Conservation (phyloP, 2,329 filamentous ascomycete species). For the Coniella lustricola region DNA sequence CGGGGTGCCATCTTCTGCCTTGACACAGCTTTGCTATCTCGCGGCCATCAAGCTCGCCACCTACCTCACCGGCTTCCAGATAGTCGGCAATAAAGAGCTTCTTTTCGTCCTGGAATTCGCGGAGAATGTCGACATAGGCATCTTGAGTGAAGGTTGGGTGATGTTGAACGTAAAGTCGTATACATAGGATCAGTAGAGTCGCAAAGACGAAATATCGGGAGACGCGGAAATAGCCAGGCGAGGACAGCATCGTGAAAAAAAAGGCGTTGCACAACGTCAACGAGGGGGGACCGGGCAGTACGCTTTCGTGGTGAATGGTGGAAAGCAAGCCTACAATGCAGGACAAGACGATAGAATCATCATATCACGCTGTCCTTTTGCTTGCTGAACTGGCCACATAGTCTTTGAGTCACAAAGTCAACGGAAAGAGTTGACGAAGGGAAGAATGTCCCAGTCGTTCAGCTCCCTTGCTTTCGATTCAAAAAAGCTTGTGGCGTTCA, state of each 20-base stretch:
- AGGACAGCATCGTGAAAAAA: conserved; percentile 20
- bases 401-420: background rate
- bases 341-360: background rate
- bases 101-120: conserved; percentile 26
- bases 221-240: conserved; percentile 21
- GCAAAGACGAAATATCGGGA: conserved; percentile 21
- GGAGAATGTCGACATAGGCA: conserved; percentile 21
- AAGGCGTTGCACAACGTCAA: background rate
- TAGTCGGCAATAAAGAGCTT: conserved; percentile 28
- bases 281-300: background rate
- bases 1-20: conserved; percentile 30
- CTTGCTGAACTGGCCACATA: background rate
- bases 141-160: conserved; percentile 7
- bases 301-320: background rate
- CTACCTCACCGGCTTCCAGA: conserved; percentile 25
- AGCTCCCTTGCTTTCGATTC: background rate
- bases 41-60: conserved; percentile 25
- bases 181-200: conserved; percentile 21
- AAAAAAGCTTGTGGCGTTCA: too few relatives aligned
- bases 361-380: background rate
- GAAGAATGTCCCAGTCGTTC: background rate
- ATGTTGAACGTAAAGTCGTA: conserved; percentile 20
- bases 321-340: background rate
- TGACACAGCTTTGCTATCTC: conserved; percentile 29
- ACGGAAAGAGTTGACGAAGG: background rate